phyloP scores from a whole-genome alignment of 805 yeast genomes.

The Wickerhamiella galacta region DNA sequence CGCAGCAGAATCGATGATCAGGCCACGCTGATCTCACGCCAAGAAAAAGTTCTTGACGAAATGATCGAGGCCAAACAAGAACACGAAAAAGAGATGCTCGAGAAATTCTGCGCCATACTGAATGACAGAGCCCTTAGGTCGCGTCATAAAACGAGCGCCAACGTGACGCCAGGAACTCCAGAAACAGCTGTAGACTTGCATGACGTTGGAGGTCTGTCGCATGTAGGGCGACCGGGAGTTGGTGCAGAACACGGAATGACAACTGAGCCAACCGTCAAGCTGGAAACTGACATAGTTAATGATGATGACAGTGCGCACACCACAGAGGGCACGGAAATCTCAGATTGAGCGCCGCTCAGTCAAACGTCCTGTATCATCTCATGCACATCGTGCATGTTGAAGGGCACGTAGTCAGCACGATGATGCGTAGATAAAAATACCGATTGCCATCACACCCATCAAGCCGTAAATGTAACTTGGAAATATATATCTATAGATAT shows the following conservation, averaged over 20 bases:
- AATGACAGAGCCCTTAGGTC: conserved; percentile 8
- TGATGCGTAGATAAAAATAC: too few species aligned
- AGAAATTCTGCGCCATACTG: conserved; percentile 8
- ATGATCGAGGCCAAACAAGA: conserved; percentile 9
- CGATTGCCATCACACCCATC: too few species aligned
- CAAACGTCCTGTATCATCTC: too few species aligned
- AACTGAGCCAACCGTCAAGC: not conserved
- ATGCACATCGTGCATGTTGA: too few species aligned
- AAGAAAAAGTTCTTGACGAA: conserved; percentile 2
- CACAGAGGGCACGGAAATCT: too few species aligned
- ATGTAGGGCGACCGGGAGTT: not conserved
- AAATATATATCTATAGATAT: too few species aligned
- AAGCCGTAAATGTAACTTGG: too few species aligned
- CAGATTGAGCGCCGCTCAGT: too few species aligned
- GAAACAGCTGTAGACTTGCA: too few species aligned
- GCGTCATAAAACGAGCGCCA: not conserved
- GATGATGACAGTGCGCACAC: not conserved
- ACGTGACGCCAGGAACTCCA: not conserved
- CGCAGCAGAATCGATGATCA: not conserved
- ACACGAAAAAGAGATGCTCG: conserved; percentile 6
- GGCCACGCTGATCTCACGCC: not conserved
- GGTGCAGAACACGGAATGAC: not conserved
- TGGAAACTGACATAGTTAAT: not conserved
- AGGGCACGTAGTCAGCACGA: too few species aligned
- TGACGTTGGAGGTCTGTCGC: too few species aligned